phyloP scores from a whole-genome alignment of 2,329 filamentous ascomycete species.

The Nothomitra cinnamomea region DNA sequence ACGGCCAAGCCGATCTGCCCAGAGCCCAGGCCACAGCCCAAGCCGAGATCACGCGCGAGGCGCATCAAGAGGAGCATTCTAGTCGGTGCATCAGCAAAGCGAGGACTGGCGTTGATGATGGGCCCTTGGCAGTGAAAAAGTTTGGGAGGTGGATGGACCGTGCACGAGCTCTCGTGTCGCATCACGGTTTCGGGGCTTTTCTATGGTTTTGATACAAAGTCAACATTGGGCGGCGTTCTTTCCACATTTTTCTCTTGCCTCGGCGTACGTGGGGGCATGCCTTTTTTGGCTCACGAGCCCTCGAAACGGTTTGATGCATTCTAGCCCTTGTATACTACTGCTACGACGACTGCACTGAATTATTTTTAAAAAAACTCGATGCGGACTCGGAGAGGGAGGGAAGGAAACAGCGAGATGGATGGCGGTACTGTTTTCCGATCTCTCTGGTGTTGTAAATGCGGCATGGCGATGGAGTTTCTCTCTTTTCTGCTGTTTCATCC shows the following conservation, averaged over 20 bases:
- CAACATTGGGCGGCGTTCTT: background rate
- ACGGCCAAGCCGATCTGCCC: conserved; percentile 5
- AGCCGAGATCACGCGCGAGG: too few species aligned
- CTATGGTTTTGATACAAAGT: background rate
- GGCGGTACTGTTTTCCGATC: too few species aligned
- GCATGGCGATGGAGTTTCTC: background rate
- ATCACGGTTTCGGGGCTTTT: background rate
- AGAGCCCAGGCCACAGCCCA: background rate
- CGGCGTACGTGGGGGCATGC: background rate
- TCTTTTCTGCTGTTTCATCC: background rate
- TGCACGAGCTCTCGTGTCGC: background rate
- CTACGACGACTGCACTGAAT: background rate
- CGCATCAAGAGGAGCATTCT: too few species aligned
- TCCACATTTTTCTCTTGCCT: background rate
- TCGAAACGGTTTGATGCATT: background rate
- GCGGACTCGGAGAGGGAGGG: background rate
- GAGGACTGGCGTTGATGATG: too few species aligned
- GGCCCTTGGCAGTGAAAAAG: background rate
- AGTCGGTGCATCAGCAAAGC: too few species aligned
- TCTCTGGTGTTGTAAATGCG: too few species aligned
- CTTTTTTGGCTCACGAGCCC: background rate
- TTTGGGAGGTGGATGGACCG: background rate
- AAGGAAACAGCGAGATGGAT: background rate
- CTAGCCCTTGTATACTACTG: background rate
- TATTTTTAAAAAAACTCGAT: background rate